Percentiles rank a stretch among this genome's conserved stretches.
These are phyloP conservation scores for Phytophthora constricta DNA, from an alignment of 352 stramenopile species.

Conservation along the genomic window DNA sequence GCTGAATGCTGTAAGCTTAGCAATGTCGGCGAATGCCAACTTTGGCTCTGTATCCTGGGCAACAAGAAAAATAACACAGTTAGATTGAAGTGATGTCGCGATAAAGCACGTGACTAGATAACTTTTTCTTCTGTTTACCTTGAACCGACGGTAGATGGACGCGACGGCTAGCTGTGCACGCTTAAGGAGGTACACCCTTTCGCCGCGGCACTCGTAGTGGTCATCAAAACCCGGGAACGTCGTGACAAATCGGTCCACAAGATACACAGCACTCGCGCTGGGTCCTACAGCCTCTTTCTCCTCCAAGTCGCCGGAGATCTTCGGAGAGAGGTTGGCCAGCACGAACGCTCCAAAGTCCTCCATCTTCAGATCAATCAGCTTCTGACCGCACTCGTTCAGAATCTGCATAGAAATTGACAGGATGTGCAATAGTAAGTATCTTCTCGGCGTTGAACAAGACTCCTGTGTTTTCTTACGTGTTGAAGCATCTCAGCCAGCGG, in stretches of 20 bases:
- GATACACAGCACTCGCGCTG: conserved; percentile 49
- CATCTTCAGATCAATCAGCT: conserved; percentile 57
- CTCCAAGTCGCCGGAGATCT: conserved; percentile 15
- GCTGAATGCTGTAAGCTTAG: conserved; percentile 64
- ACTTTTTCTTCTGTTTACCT: conserved; percentile 32
- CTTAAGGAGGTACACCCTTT: conserved; percentile 72
- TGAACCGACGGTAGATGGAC: conserved; percentile 71
- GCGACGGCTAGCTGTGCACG: conserved; percentile 65
- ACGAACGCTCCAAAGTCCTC: conserved; percentile 82
- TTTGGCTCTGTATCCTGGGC: conserved; percentile 51
- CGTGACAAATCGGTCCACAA: conserved; percentile 60
- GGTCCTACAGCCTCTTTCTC: conserved; percentile 21
- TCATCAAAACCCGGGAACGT: conserved; percentile 82
- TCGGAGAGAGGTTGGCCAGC: conserved; percentile 50
- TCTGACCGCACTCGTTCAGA: conserved; percentile 65
- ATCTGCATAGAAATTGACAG: conserved; percentile 40
- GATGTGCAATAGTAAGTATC: not conserved
- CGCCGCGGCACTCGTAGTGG: conserved; percentile 52
- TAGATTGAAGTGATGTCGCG: no score
- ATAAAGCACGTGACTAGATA: not conserved
- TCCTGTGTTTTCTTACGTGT: conserved; percentile 20
- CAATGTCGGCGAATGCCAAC: conserved; percentile 67
- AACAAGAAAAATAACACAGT: conserved; percentile 5
- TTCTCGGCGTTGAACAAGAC: not conserved
- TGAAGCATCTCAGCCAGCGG: conserved; percentile 70